phyloP scores from a whole-genome alignment of 148 eudicot genomes.

The Hydrangea macrophylla region DNA sequence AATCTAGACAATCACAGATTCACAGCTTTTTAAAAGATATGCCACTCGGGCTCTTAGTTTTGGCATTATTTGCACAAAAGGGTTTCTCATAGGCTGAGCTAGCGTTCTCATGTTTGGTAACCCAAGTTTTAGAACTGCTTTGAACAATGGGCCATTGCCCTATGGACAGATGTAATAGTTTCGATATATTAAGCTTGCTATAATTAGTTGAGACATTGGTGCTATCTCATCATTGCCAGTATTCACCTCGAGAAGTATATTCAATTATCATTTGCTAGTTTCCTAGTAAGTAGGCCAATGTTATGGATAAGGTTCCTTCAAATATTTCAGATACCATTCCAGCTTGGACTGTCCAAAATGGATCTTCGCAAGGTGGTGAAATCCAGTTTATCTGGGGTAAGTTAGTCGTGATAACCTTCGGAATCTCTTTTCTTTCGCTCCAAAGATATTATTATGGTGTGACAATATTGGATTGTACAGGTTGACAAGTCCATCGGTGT shows the following conservation, averaged over 20 bases:
- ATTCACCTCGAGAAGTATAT: background rate
- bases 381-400: slow-evolving; percentile 84
- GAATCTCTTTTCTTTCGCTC: background rate
- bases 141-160: too few species aligned
- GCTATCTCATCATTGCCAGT: background rate
- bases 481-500: slow-evolving; percentile 77
- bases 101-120: too few species aligned
- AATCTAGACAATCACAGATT: too few species aligned
- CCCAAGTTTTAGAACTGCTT: too few species aligned
- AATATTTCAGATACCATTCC: slow-evolving; percentile 71
- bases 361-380: slow-evolving; percentile 95
- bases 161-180: background rate
- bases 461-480: slow-evolving; percentile 30
- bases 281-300: background rate
- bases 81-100: too few species aligned
- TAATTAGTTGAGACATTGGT: background rate
- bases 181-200: background rate
- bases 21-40: too few species aligned
- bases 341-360: slow-evolving; percentile 77
- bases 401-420: slow-evolving; percentile 20
- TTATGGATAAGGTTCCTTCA: background rate
- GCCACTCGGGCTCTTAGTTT: too few species aligned
- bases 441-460: background rate
- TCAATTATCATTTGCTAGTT: background rate
- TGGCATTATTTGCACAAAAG: too few species aligned